These are phyloP conservation scores for Vitis rotundifolia DNA, from an alignment of 164 flowering plant species.

Conservation along the genomic window DNA sequence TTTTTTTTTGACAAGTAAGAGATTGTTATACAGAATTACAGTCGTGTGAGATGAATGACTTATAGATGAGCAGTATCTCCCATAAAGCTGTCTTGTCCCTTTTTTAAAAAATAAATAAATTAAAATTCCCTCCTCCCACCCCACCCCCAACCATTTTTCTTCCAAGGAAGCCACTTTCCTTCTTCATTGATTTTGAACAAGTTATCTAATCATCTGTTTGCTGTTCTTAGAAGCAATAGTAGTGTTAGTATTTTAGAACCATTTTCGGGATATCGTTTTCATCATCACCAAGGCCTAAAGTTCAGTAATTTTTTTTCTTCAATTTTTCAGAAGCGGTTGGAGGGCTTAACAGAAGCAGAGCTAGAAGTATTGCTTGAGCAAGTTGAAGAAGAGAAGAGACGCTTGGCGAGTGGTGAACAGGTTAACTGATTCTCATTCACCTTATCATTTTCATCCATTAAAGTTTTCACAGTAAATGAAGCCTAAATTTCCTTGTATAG, in stretches of 20 bases:
- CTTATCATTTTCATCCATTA: not conserved
- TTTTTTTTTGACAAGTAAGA: too few relatives aligned
- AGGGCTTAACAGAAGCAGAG: slow-evolving; percentile 86
- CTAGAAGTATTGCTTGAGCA: slow-evolving; percentile 76
- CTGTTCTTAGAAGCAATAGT: too few relatives aligned
- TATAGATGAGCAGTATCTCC: not conserved
- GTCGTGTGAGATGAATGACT: not conserved
- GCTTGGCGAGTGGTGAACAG: slow-evolving; percentile 47
- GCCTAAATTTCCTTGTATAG: not conserved
- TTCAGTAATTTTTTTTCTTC: not conserved
- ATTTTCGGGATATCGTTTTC: not conserved
- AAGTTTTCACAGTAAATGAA: not conserved
- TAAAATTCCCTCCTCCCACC: not conserved
- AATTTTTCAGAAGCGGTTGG: slow-evolving; percentile 74
- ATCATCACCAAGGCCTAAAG: not conserved
- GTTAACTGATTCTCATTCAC: slow-evolving; percentile 24
- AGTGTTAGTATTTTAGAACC: not conserved
- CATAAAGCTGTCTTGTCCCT: not conserved
- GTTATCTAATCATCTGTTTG: too few relatives aligned
- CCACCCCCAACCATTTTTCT: not conserved
- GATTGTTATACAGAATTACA: not conserved
- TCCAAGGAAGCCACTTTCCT: not conserved
- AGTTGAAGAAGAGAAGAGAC: slow-evolving; percentile 87
- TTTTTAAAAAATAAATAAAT: too few relatives aligned
- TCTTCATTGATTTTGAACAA: not conserved